These are phyloP conservation scores for Spinacia oleracea DNA, from an alignment of 179 eudicot genomes.

Conservation along the genomic window DNA sequence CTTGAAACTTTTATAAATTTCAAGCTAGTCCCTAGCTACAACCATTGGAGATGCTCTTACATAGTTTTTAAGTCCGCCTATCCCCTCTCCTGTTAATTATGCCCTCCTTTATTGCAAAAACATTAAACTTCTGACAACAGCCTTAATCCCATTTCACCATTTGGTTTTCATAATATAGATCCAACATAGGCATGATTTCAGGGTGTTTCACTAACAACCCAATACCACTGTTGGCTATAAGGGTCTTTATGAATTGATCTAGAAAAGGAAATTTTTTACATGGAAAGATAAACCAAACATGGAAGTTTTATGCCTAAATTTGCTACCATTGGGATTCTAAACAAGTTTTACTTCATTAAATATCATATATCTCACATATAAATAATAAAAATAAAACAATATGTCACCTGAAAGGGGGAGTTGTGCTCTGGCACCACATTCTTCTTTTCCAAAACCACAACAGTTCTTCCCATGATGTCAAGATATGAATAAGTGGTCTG, in stretches of 20 bases:
- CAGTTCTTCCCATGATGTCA: constrained; percentile 86
- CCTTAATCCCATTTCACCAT: background rate
- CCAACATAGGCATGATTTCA: background rate
- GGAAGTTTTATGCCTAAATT: background rate
- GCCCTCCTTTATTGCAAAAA: background rate
- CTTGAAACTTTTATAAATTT: too few species aligned
- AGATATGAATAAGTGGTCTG: constrained; percentile 94
- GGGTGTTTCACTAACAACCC: background rate
- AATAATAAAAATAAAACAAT: background rate
- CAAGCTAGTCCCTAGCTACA: too few species aligned
- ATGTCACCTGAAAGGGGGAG: constrained; percentile 76
- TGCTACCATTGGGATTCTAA: background rate
- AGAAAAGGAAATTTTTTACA: background rate
- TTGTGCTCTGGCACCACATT: constrained; percentile 94
- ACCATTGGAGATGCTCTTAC: too few species aligned
- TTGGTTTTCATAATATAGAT: background rate
- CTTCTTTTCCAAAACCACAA: constrained; percentile 77
- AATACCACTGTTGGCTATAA: background rate
- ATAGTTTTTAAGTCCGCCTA: too few species aligned
- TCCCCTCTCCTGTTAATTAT: too few species aligned
- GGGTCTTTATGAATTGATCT: background rate
- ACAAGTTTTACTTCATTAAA: background rate
- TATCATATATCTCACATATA: background rate
- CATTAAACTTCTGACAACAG: background rate
- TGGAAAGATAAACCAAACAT: background rate